Evolutionary conservation across 1,284 basidiomycete genomes (phyloP).

Genomic region (Heterobasidion occidentale): DNA sequence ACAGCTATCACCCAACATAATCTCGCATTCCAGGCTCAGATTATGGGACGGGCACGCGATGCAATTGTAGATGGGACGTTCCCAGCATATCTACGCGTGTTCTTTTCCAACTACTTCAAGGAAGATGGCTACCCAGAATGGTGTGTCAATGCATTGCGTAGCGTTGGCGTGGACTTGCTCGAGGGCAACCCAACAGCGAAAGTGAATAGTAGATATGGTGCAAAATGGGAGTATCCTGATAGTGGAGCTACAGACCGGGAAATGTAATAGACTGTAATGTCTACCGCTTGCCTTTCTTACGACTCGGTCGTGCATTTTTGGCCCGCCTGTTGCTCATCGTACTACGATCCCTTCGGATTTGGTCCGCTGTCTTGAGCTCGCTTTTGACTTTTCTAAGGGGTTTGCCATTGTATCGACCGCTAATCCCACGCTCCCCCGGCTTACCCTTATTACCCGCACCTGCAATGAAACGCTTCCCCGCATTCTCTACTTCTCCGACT

Average conservation of each 20-base stretch:
- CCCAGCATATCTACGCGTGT: conserved; percentile 64
- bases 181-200: conserved; percentile 37
- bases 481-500: conserved; percentile 72
- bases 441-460: conserved; percentile 31
- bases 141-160: conserved; percentile 72
- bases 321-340: conserved; percentile 51
- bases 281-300: conserved; percentile 43
- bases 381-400: conserved; percentile 55
- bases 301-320: conserved; percentile 69
- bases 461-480: conserved; percentile 25
- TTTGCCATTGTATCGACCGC: conserved; percentile 50
- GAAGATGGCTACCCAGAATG: conserved; percentile 69
- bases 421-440: conserved; percentile 15
- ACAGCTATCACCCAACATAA: conserved; percentile 75
- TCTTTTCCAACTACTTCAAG: conserved; percentile 70
- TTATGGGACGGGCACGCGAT: conserved; percentile 73
- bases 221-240: conserved; percentile 67
- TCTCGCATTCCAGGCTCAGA: conserved; percentile 71
- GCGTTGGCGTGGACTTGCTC: conserved; percentile 70
- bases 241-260: too few relatives aligned
- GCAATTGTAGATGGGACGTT: conserved; percentile 72
- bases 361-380: conserved; percentile 78
- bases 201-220: conserved; percentile 52
- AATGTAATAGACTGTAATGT: not conserved
- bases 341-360: conserved; percentile 74